Evolutionary conservation across 2,329 filamentous ascomycete species (phyloP).

Genomic region (Claviceps africana): DNA sequence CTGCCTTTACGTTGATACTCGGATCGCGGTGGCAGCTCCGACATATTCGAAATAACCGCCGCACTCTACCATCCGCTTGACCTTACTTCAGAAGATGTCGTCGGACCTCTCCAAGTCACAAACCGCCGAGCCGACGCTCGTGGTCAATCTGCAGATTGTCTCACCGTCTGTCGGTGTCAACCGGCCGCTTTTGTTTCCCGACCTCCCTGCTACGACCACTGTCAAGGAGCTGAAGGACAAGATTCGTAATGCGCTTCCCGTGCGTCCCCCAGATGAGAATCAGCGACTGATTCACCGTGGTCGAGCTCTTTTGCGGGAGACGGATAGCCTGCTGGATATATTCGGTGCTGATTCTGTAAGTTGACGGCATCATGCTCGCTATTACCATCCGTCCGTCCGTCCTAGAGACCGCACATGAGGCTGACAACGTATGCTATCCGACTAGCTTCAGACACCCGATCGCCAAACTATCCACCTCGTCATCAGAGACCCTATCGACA

Average conservation of each 20-base stretch:
- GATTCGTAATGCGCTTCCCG: slow-evolving; percentile 37
- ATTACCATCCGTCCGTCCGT: no score
- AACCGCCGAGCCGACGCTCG: slow-evolving; percentile 16
- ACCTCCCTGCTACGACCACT: slow-evolving; percentile 35
- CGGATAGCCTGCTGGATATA: slow-evolving; percentile 40
- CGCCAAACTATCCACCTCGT: slow-evolving; percentile 41
- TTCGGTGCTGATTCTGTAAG: slow-evolving; percentile 42
- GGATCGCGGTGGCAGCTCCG: background rate
- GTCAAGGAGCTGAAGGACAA: slow-evolving; percentile 43
- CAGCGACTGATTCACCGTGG: slow-evolving; percentile 49
- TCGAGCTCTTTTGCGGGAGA: slow-evolving; percentile 38
- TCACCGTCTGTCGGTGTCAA: slow-evolving; percentile 43
- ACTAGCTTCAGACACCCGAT: slow-evolving; percentile 29
- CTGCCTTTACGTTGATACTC: background rate
- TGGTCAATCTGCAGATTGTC: slow-evolving; percentile 43
- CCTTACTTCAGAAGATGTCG: slow-evolving; percentile 21
- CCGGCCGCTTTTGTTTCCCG: slow-evolving; percentile 34
- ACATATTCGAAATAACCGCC: background rate
- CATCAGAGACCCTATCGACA: slow-evolving; percentile 26
- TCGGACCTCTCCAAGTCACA: slow-evolving; percentile 19
- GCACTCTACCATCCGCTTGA: background rate
- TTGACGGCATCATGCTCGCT: background rate
- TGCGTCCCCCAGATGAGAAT: slow-evolving; percentile 37
- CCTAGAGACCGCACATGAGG: background rate
- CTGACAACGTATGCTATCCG: slow-evolving; percentile 5